These are phyloP conservation scores for Diutina scorzettiae DNA, from an alignment of 1,139 yeast species.

Conservation along the genomic window DNA sequence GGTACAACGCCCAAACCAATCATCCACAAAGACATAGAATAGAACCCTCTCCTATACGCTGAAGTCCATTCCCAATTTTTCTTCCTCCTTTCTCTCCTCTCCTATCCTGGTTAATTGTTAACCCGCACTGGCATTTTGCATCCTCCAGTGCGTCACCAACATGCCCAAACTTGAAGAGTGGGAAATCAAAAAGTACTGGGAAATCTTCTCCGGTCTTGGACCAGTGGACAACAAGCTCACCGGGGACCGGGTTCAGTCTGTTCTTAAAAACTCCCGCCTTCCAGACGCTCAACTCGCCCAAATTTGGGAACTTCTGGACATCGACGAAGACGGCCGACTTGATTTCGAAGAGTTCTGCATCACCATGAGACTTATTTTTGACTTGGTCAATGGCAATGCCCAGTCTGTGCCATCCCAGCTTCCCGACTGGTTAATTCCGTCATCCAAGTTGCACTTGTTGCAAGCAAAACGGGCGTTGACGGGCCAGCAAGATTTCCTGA, in stretches of 20 bases:
- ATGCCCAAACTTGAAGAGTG: constrained; percentile 76
- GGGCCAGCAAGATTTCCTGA: constrained; percentile 11
- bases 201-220: constrained; percentile 78
- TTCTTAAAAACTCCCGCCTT: constrained; percentile 79
- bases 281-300: constrained; percentile 62
- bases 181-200: constrained; percentile 96
- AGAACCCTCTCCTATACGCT: too few species aligned
- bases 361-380: constrained; percentile 91
- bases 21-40: too few species aligned
- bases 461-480: constrained; percentile 65
- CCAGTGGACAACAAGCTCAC: constrained; percentile 70
- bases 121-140: too few species aligned
- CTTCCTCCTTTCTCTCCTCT: too few species aligned
- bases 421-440: constrained; percentile 89
- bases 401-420: constrained; percentile 53
- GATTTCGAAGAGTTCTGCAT: constrained; percentile 98
- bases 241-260: constrained; percentile 79
- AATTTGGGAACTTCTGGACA: constrained; percentile 89
- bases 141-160: too few species aligned
- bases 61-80: too few species aligned
- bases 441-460: constrained; percentile 72
- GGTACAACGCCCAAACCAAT: too few species aligned
- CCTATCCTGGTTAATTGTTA: too few species aligned
- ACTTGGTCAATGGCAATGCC: constrained; percentile 68
- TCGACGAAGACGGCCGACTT: constrained; percentile 79